phyloP scores from a whole-genome alignment of 2,329 filamentous ascomycete species.

The Akanthomyces lecanii region DNA sequence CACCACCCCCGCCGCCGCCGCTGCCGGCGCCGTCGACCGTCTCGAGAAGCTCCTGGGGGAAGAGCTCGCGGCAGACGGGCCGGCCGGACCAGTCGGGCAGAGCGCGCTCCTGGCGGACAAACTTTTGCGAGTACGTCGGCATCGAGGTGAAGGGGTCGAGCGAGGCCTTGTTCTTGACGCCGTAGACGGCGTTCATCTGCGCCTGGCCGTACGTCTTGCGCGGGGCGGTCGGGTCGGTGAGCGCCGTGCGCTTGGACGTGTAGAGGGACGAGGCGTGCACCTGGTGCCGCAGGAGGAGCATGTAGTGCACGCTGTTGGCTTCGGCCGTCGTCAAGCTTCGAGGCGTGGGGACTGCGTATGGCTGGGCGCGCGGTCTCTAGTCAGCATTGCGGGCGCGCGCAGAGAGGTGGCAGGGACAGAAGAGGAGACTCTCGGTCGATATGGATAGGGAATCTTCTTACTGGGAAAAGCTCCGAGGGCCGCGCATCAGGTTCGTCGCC shows the following conservation, averaged over 20 bases:
- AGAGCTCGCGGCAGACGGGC: constrained; percentile 49
- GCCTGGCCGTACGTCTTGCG: constrained; percentile 50
- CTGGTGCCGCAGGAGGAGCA: constrained; percentile 54
- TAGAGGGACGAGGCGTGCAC: constrained; percentile 53
- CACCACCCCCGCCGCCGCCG: constrained; percentile 28
- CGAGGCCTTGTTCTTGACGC: constrained; percentile 50
- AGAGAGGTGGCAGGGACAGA: not conserved
- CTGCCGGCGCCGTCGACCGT: constrained; percentile 48
- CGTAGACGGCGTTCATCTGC: constrained; percentile 56
- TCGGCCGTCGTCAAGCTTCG: constrained; percentile 42
- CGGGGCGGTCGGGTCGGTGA: constrained; percentile 37
- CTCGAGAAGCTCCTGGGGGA: constrained; percentile 52
- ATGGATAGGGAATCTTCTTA: constrained; percentile 29
- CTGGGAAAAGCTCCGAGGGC: constrained; percentile 57
- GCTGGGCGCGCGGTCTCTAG: constrained; percentile 29
- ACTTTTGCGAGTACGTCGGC: constrained; percentile 55
- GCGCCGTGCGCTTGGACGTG: constrained; percentile 47
- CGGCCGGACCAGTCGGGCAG: constrained; percentile 51
- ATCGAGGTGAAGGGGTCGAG: constrained; percentile 56
- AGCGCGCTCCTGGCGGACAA: constrained; percentile 46
- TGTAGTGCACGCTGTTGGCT: constrained; percentile 44
- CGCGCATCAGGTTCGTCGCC: constrained; percentile 53
- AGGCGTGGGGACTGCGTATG: constrained; percentile 46
- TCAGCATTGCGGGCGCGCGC: constrained; percentile 1
- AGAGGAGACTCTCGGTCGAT: not conserved